These are phyloP conservation scores for Magnolia sinica DNA, from an alignment of 164 flowering plant species.

Conservation along the genomic window DNA sequence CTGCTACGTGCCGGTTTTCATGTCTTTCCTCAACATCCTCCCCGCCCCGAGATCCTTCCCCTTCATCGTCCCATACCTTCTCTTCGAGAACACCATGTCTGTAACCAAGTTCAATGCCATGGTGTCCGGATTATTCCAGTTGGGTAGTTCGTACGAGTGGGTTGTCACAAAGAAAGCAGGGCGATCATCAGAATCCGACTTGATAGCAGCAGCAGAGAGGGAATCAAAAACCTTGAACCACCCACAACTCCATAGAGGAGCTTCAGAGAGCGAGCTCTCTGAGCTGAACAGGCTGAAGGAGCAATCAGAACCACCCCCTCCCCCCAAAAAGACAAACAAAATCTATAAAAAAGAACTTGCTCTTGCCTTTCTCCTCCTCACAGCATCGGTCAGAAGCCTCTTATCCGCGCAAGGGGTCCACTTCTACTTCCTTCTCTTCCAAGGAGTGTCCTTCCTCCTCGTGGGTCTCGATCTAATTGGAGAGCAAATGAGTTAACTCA, in stretches of 20 bases:
- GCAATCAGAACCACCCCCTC: constrained; percentile 33
- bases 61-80: constrained; percentile 81
- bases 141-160: constrained; percentile 91
- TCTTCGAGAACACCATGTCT: constrained; percentile 90
- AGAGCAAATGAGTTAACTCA: constrained; percentile 60
- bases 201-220: constrained; percentile 53
- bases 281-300: constrained; percentile 47
- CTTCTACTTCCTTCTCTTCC: constrained; percentile 83
- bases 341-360: constrained; percentile 72
- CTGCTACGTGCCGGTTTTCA: constrained; percentile 64
- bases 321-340: constrained; percentile 49
- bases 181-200: constrained; percentile 69
- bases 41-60: constrained; percentile 83
- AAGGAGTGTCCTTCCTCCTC: constrained; percentile 75
- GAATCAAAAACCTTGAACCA: constrained; percentile 47
- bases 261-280: constrained; percentile 60
- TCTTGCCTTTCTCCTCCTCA: constrained; percentile 70
- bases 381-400: constrained; percentile 70
- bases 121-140: constrained; percentile 78
- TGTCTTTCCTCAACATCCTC: constrained; percentile 81
- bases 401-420: constrained; percentile 80
- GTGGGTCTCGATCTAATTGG: constrained; percentile 90
- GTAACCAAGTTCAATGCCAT: constrained; percentile 92
- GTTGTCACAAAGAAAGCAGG: constrained; percentile 82
- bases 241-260: constrained; percentile 41